Base-by-base conservation (phyloP, 495 filamentous ascomycete genomes). In the Amniculicola lignicola region DNA sequence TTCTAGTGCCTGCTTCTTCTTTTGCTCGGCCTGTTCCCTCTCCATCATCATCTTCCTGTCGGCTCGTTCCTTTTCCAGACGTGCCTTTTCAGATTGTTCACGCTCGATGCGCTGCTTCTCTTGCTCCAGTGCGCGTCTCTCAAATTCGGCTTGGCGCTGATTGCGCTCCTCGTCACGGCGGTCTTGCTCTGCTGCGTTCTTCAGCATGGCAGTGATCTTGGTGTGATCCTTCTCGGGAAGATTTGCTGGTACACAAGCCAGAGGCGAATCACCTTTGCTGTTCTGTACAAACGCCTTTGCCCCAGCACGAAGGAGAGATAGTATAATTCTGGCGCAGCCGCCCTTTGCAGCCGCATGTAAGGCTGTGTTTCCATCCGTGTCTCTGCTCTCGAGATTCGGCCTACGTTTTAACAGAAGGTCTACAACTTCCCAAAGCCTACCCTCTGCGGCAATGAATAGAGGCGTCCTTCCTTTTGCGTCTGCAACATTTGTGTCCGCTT, bases 371-470 rank as follows among this genome's bases (percentile, higher is more conserved):
- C 45, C 58, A 7, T 51, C 44, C 1, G 3, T 19, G 29, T 56
- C 51, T 39, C 51, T 50, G 12, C 23, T 22, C 22, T 55, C 33
- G 15, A 49, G 25, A 18, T 51, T 56, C 21, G 58, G 44, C 5
- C 58, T 38, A 4, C 16, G 27, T n/a, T 29, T 4, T 21, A 56
- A n/a, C 5, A 61, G 39, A 3, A 51, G 10, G 19, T 56, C 45
- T 11, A 28, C 43, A 44, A 61, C 33, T 38, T 61, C 58, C 58
- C 58, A 55, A 22, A 50, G 33, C 18, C 58, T 51, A 1, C 46
- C 31, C 42, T 51, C 36, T 3, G 58, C 51, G n/a, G 51, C 51
- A 6, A 61, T 23, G 23, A 56, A 56, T 2, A 61, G 28, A 2
- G 58, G 51, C 0, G 40, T 51, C 9, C 51, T 51, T 1, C 21